Base-by-base conservation (phyloP, 2,329 filamentous ascomycete species). In the Fusarium newnesense region DNA sequence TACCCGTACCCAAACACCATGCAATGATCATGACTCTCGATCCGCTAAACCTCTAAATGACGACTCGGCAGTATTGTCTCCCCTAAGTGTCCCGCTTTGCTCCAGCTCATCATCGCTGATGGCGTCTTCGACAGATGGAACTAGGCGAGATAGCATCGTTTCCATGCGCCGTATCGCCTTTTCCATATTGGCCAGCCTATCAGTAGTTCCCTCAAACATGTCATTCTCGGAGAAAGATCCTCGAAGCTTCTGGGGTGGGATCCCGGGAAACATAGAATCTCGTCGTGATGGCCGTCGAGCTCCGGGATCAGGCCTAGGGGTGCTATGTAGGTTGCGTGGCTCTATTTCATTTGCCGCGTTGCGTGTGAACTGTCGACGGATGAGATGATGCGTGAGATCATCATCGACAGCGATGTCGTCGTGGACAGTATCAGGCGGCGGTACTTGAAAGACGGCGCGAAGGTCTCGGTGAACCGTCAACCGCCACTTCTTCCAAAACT, bases 391-490 rank as follows among this genome's bases (percentile, higher is more conserved):
- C 12, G 87, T 89, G 70, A 91, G 79, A 61, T 89, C 85, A 72
- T 91, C 89, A 71, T 90, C 89, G 9, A 87, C 87, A 2, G 87
- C 83, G 46, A 91, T 90, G 50, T 90, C 88, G 19, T 87, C 82
- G 54, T 87, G 84, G 9, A 90, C 85, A 36, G 84, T 85, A 54
- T 92, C 88, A 5, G 93, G 92, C 9, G 92, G 91, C 44, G 92
- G 87, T 32, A 91, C 86, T 58, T 94, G 90, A 70, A 95, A 95
- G 4, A 94, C 93, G 16, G 91, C 88, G 50, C 92, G 89, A 39
- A 95, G 85, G 78, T 94, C 92, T 26, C 91, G 88, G 79, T 94
- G 92, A 13, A 90, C 90, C 11, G 90, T 92, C 78, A 95, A 89
- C 52, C 88, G 87, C 83, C 88, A 91, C 79, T 88, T 89, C 74